Evolutionary conservation across 192 early-diverging fungal genomes (phyloP).

Genomic region (Podila clonocystis): DNA sequence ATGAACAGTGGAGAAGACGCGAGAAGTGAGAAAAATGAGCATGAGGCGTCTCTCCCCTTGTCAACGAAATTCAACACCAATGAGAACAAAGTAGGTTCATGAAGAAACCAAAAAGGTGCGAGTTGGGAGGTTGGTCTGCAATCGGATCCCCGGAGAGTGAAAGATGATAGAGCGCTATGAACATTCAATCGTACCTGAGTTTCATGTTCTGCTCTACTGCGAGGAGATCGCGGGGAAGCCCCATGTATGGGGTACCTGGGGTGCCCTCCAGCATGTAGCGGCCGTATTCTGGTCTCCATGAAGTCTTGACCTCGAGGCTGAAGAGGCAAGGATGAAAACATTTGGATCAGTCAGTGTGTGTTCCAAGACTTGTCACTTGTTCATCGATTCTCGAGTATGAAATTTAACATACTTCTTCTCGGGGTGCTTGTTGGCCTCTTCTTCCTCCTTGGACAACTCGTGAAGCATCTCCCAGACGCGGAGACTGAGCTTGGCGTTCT

Average conservation of each 20-base stretch:
- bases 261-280: slow-evolving; percentile 98
- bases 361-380: not conserved
- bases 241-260: slow-evolving; percentile 91
- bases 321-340: slow-evolving; percentile 1
- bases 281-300: slow-evolving; percentile 97
- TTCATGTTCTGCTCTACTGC: slow-evolving; percentile 93
- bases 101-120: not conserved
- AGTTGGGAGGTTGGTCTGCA: not conserved
- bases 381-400: not conserved
- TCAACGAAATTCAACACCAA: not conserved
- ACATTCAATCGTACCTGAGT: slow-evolving; percentile 27
- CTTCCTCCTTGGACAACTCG: slow-evolving; percentile 77
- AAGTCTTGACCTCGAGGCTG: slow-evolving; percentile 68
- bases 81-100: not conserved
- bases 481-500: slow-evolving; percentile 78
- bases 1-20: slow-evolving; percentile 21
- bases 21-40: not conserved
- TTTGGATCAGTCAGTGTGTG: not conserved
- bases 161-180: not conserved
- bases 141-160: slow-evolving; percentile 11
- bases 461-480: slow-evolving; percentile 84
- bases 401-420: slow-evolving; percentile 56
- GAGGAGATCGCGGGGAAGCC: slow-evolving; percentile 80
- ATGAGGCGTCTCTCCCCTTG: no score
- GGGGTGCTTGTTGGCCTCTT: slow-evolving; percentile 56